A percentile compares a stretch with the other conserved stretches of the same genome.
These are phyloP conservation scores for Magnusiomyces paraingens DNA, from an alignment of 1,139 yeast species.

Conservation along the genomic window DNA sequence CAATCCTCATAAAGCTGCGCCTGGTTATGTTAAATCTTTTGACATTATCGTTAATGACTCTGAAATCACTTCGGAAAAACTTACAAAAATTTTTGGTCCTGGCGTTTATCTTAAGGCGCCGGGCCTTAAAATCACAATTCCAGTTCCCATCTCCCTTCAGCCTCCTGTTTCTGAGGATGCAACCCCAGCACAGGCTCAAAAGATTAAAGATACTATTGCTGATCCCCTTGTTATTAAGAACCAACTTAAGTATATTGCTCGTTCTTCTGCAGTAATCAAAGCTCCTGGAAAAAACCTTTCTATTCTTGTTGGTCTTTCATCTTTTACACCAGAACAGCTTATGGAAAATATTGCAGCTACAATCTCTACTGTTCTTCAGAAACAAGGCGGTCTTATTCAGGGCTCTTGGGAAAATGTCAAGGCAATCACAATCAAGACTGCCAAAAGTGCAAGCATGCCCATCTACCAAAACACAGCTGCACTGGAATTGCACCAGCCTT, in stretches of 20 bases:
- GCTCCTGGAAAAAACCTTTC: conserved; percentile 26
- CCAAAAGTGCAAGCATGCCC: conserved; percentile 25
- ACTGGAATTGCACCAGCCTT: not conserved
- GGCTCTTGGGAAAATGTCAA: conserved; percentile 19
- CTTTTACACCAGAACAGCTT: conserved; percentile 20
- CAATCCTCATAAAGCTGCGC: conserved; percentile 14
- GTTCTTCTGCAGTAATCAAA: conserved; percentile 22
- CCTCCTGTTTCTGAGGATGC: conserved; percentile 16
- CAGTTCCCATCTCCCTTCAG: conserved; percentile 20
- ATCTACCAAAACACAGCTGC: conserved; percentile 9
- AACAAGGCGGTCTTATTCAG: conserved; percentile 15
- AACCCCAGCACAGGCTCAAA: conserved; percentile 16
- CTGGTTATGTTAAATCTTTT: conserved; percentile 18
- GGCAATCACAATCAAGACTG: conserved; percentile 22
- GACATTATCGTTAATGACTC: conserved; percentile 26
- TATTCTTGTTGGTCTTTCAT: conserved; percentile 22
- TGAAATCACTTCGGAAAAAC: conserved; percentile 19
- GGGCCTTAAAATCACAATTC: conserved; percentile 25
- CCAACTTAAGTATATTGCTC: conserved; percentile 24
- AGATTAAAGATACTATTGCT: conserved; percentile 17
- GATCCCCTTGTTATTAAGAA: conserved; percentile 20
- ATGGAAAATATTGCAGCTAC: conserved; percentile 23
- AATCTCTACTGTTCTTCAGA: conserved; percentile 15
- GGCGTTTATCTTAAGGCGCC: conserved; percentile 22
- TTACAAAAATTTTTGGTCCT: conserved; percentile 23